Base-by-base conservation (phyloP, 1,284 basidiomycete species). In the Wolfiporia cocos region DNA sequence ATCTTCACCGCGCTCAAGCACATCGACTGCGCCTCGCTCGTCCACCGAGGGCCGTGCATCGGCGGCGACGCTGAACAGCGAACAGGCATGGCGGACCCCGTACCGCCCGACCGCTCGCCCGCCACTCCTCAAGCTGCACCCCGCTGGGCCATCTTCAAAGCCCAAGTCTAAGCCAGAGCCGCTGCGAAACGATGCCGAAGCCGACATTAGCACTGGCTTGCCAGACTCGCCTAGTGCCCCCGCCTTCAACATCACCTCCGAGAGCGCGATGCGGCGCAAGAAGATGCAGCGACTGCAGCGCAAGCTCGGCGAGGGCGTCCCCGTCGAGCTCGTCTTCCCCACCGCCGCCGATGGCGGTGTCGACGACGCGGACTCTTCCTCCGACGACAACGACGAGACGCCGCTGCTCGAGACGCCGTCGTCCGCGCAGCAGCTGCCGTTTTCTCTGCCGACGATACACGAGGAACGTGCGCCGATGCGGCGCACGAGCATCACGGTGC, bases 261-360 rank as follows among this genome's bases (percentile, higher is more conserved):
- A 61, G 6, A 61, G 62, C 18, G 55, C 59, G 36, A 46, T 69
- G 15, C 69, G 75, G 11, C 68, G 71, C 39, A 62, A 67, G 50
- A 83, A 81, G 59, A 74, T 84, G 67, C 76, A 78, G 34, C 64
- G 73, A 26, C 60, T 84, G 39, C 67, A 73, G 33, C 71, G 69
- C 50, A 76, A 65, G 52, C 68, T 84, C 2, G 81, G 81, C 0
- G 68, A 79, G 15, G 73, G 71, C 19, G 73, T 83, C 11, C 81
- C 81, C 3, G 49, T 69, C 0, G 66, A 72, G 31, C 66, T 81
- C 28, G 73, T 83, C 38, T 82, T 81, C 59, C 73, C 76, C 21
- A 34, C 41, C 5, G 41, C 45, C 1, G 14, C 20, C 18, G 24
- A 12, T 18, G 22, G 17, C 5, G n/a, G n/a, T n/a, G 40, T 24